Evolutionary conservation across 2,329 filamentous ascomycete genomes (phyloP).

Genomic region (Aspergillus sp.): DNA sequence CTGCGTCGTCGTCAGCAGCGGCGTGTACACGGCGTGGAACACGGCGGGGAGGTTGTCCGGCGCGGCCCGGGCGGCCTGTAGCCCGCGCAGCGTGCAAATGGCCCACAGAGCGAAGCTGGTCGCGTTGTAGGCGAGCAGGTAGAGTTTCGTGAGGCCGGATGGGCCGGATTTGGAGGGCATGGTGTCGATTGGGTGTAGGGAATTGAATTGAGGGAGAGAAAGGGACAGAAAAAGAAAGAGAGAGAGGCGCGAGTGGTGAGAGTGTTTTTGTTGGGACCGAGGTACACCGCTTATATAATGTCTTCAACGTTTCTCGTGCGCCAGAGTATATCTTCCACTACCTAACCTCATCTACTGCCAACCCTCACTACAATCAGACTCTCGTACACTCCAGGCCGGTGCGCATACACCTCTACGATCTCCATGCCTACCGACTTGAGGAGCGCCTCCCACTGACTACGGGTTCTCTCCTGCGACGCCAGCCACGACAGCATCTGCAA

Average conservation of each 20-base stretch:
- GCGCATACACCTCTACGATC: too few species aligned
- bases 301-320: too few species aligned
- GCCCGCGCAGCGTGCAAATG: slow-evolving; percentile 68
- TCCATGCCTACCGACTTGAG: background rate
- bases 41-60: slow-evolving; percentile 36
- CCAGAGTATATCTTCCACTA: too few species aligned
- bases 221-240: too few species aligned
- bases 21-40: slow-evolving; percentile 48
- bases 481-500: slow-evolving; percentile 6
- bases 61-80: slow-evolving; percentile 46
- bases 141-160: slow-evolving; percentile 55
- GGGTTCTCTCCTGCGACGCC: background rate
- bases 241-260: too few species aligned
- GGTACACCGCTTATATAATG: too few species aligned
- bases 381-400: too few species aligned
- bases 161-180: slow-evolving; percentile 19
- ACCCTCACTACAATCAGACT: too few species aligned
- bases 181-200: background rate
- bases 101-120: slow-evolving; percentile 75
- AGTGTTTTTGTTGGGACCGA: too few species aligned
- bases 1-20: slow-evolving; percentile 64
- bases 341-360: too few species aligned
- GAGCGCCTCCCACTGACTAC: background rate
- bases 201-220: too few species aligned
- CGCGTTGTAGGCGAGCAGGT: slow-evolving; percentile 84